phyloP scores from a whole-genome alignment of 1,139 yeast species.

The Pichia inconspicua region DNA sequence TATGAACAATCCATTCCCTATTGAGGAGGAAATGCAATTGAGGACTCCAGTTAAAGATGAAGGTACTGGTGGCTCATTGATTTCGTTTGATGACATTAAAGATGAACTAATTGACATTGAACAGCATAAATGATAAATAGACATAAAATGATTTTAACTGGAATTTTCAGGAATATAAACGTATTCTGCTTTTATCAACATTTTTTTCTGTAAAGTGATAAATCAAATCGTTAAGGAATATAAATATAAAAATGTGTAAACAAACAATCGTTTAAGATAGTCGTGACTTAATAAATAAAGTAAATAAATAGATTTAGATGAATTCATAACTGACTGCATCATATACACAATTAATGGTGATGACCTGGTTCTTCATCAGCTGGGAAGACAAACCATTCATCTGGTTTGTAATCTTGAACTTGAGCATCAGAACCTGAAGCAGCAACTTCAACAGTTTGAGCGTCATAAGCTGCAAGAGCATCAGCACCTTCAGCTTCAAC shows the following conservation, averaged over 20 bases:
- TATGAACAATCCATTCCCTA: conserved; percentile 24
- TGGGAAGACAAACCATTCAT: conserved; percentile 80
- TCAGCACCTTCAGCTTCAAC: conserved; percentile 66
- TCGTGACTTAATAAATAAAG: conserved; percentile 1
- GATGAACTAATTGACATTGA: conserved; percentile 9
- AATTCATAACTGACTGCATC: neutral
- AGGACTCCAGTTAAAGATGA: conserved; percentile 3
- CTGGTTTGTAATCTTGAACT: conserved; percentile 31
- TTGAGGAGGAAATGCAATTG: neutral
- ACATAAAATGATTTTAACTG: no score
- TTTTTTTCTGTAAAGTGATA: no score
- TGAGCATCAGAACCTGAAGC: conserved; percentile 36
- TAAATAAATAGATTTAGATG: conserved; percentile 9
- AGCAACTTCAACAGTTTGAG: conserved; percentile 65
- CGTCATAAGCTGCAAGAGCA: conserved; percentile 68
- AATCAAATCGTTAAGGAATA: neutral
- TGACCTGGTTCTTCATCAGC: conserved; percentile 59
- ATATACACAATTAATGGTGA: conserved; percentile 28
- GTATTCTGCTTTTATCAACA: no score
- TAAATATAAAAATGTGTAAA: neutral
- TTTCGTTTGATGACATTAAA: conserved; percentile 13
- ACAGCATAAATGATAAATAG: neutral
- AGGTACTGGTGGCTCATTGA: conserved; percentile 13
- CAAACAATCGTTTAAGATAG: neutral
- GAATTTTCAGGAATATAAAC: no score